These are phyloP conservation scores for Hanseniaspora guilliermondii DNA, from an alignment of 805 yeast species.

Conservation along the genomic window DNA sequence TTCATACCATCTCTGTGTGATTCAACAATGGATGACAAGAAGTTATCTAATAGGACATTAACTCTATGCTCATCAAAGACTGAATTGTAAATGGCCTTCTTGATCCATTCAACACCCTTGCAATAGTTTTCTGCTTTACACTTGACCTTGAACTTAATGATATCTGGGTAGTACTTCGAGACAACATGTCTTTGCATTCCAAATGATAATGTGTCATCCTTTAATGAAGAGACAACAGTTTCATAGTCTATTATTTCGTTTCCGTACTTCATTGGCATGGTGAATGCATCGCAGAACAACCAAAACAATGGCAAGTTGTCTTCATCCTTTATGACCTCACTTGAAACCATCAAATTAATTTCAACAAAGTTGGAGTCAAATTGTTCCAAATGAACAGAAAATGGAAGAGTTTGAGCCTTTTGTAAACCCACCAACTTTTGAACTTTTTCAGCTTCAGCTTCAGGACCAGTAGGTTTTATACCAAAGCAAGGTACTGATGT, in stretches of 20 bases:
- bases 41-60: slow-evolving; percentile 38
- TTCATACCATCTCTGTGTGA: slow-evolving; percentile 32
- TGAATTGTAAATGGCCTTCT: slow-evolving; percentile 49
- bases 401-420: slow-evolving; percentile 40
- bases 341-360: slow-evolving; percentile 49
- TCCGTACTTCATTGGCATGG: slow-evolving; percentile 55
- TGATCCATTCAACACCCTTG: slow-evolving; percentile 66
- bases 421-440: slow-evolving; percentile 19
- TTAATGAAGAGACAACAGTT: slow-evolving; percentile 58
- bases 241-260: slow-evolving; percentile 54
- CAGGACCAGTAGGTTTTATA: slow-evolving; percentile 24
- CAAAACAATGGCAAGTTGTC: slow-evolving; percentile 52
- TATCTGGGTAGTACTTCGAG: slow-evolving; percentile 47
- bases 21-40: slow-evolving; percentile 30
- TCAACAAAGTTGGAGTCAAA: slow-evolving; percentile 69
- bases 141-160: slow-evolving; percentile 48
- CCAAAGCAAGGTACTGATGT: slow-evolving; percentile 46
- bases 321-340: slow-evolving; percentile 35
- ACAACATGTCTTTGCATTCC: slow-evolving; percentile 45
- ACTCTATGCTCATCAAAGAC: slow-evolving; percentile 64
- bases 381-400: slow-evolving; percentile 67
- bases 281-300: slow-evolving; percentile 52
- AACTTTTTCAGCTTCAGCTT: slow-evolving; percentile 23
- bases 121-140: slow-evolving; percentile 50
- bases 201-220: slow-evolving; percentile 58